These are phyloP conservation scores for Blakeslea trispora DNA, from an alignment of 371 early-diverging fungal genomes.

Conservation along the genomic window DNA sequence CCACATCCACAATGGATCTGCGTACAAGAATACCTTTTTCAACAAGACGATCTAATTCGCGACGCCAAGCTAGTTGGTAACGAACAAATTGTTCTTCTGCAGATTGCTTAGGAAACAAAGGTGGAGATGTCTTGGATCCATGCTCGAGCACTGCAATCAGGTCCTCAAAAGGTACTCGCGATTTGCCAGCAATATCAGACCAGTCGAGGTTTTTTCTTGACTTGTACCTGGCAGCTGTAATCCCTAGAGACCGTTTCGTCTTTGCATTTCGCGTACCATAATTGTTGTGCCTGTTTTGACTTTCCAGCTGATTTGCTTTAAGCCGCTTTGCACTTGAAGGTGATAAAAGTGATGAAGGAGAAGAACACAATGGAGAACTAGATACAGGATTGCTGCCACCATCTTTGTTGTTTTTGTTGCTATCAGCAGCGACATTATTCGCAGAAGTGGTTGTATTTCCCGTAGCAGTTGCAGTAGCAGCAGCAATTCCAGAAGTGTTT, in stretches of 20 bases:
- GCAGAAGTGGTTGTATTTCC: too few species aligned
- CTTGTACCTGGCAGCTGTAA: conserved; percentile 48
- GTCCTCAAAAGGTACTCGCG: conserved; percentile 60
- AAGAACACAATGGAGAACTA: neutral
- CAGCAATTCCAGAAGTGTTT: too few species aligned
- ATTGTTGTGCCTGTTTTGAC: conserved; percentile 13
- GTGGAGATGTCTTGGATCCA: conserved; percentile 62
- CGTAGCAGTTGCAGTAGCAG: too few species aligned
- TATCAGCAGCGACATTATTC: too few species aligned
- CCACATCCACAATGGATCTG: conserved; percentile 62
- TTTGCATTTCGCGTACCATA: conserved; percentile 22
- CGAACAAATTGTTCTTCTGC: conserved; percentile 87
- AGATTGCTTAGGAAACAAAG: conserved; percentile 72
- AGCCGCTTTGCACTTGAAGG: conserved; percentile 1
- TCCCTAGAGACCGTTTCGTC: conserved; percentile 43
- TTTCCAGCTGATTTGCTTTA: neutral
- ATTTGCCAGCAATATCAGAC: conserved; percentile 51
- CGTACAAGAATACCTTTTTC: conserved; percentile 73
- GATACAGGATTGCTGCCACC: conserved; percentile 2
- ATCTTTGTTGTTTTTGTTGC: too few species aligned
- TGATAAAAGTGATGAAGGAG: neutral
- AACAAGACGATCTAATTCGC: conserved; percentile 76
- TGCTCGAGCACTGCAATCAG: conserved; percentile 67
- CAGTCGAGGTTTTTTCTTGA: conserved; percentile 44
- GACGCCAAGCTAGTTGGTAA: conserved; percentile 70